Conservation (phyloP, 2,329 filamentous ascomycete genomes). For the Camptophora hylomeconis region DNA sequence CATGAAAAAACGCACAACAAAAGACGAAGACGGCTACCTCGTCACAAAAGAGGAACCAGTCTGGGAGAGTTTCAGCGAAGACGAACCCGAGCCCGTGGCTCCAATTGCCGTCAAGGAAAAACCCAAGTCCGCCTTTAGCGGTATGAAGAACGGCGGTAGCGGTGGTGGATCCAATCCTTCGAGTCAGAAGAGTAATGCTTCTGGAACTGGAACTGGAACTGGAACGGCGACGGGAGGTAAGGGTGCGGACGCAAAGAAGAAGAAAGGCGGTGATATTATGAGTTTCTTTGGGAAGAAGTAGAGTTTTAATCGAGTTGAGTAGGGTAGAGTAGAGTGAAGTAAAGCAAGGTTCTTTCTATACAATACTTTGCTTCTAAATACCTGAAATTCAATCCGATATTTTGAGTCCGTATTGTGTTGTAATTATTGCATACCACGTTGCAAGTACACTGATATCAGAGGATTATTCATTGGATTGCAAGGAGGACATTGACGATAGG, state of each 20-base stretch:
- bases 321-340: slow-evolving; percentile 1
- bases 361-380: too few relatives aligned
- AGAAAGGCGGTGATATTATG: slow-evolving; percentile 63
- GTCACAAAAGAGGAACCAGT: slow-evolving; percentile 73
- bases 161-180: slow-evolving; percentile 13
- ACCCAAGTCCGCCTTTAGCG: slow-evolving; percentile 33
- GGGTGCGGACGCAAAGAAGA: slow-evolving; percentile 26
- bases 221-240: slow-evolving; percentile 19
- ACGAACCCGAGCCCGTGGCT: slow-evolving; percentile 51
- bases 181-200: slow-evolving; percentile 40
- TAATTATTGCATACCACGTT: too few relatives aligned
- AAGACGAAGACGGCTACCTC: slow-evolving; percentile 82
- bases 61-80: slow-evolving; percentile 92
- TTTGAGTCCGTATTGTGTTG: too few relatives aligned
- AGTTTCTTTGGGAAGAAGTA: slow-evolving; percentile 81
- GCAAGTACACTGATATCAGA: too few relatives aligned
- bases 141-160: too few relatives aligned
- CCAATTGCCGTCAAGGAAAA: slow-evolving; percentile 31
- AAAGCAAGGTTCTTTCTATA: too few relatives aligned
- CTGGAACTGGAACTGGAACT: slow-evolving; percentile 11
- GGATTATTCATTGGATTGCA: too few relatives aligned
- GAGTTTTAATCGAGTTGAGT: not conserved
- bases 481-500: too few relatives aligned
- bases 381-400: too few relatives aligned
- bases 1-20: slow-evolving; percentile 74